A percentile compares a stretch with the other conserved stretches of the same genome.
Evolutionary conservation across 148 eudicot genomes (phyloP).

Genomic region (Vaccinium macrocarpon): DNA sequence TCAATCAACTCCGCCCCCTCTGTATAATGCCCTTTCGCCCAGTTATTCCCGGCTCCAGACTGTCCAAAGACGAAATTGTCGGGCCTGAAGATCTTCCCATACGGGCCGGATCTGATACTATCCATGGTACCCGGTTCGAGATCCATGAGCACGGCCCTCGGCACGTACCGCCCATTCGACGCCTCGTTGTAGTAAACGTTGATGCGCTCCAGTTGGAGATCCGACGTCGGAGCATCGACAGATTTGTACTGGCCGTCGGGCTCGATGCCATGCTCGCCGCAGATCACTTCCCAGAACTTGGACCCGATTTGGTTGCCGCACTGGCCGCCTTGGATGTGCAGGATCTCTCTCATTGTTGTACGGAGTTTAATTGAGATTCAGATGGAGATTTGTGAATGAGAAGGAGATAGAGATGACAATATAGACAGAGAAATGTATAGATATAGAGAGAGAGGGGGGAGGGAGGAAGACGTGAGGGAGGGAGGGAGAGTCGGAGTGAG

Average conservation of each 20-base stretch:
- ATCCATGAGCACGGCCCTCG: conserved; percentile 77
- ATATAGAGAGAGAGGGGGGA: background rate
- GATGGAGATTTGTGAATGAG: background rate
- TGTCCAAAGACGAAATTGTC: conserved; percentile 79
- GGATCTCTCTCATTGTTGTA: conserved; percentile 23
- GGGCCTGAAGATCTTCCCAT: conserved; percentile 67
- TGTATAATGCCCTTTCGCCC: conserved; percentile 83
- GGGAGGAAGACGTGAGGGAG: conserved; percentile 5
- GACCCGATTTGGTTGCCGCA: conserved; percentile 84
- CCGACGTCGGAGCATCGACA: conserved; percentile 21
- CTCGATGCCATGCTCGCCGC: conserved; percentile 65
- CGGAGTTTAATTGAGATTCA: background rate
- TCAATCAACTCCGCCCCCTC: conserved; percentile 84
- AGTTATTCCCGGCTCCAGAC: conserved; percentile 78
- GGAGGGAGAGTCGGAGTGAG: conserved; percentile 9
- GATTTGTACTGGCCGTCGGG: conserved; percentile 39
- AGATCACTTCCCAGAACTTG: conserved; percentile 83
- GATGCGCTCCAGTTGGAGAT: conserved; percentile 56
- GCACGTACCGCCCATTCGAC: conserved; percentile 58
- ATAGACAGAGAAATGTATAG: background rate
- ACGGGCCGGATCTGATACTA: conserved; percentile 64
- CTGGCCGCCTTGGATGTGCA: conserved; percentile 66
- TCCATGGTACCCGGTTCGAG: conserved; percentile 89
- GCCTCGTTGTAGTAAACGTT: conserved; percentile 78
- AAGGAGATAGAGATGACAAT: background rate